Percentiles rank a stretch among this genome's conserved stretches.
phyloP scores from a whole-genome alignment of 2,329 filamentous ascomycete genomes.

The Clonostachys rosea region DNA sequence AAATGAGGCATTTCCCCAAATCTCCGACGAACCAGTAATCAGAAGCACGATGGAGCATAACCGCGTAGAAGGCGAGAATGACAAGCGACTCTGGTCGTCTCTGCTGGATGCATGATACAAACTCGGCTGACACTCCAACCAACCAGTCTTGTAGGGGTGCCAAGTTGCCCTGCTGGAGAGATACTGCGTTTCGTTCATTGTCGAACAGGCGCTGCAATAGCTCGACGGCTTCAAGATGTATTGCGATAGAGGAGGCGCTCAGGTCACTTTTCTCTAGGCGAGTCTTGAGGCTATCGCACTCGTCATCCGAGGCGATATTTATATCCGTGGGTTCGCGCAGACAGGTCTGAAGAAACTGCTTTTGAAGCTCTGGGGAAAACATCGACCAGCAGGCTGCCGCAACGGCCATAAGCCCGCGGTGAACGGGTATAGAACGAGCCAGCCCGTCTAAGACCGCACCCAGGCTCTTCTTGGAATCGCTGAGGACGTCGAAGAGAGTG shows the following conservation, averaged over 20 bases:
- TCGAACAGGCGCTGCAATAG: constrained; percentile 23
- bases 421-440: constrained; percentile 20
- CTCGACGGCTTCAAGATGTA: constrained; percentile 12
- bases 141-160: background rate
- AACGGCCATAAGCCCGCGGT: constrained; percentile 19
- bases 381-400: background rate
- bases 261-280: constrained; percentile 9
- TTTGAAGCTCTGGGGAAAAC: no score
- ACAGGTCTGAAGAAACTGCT: background rate
- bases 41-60: constrained; percentile 26
- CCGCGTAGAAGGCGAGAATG: constrained; percentile 30
- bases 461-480: constrained; percentile 12
- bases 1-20: constrained; percentile 18
- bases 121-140: constrained; percentile 11
- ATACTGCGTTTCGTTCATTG: constrained; percentile 10
- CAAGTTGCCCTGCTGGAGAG: constrained; percentile 1
- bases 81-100: constrained; percentile 28
- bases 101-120: constrained; percentile 22
- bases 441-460: constrained; percentile 18
- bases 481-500: constrained; percentile 31
- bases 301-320: background rate
- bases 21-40: constrained; percentile 21
- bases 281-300: background rate
- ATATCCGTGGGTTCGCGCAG: constrained; percentile 1
- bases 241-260: constrained; percentile 4